Evolutionary conservation across 208 protist genomes (phyloP).

Genomic region (Blechomonas ayalai): DNA sequence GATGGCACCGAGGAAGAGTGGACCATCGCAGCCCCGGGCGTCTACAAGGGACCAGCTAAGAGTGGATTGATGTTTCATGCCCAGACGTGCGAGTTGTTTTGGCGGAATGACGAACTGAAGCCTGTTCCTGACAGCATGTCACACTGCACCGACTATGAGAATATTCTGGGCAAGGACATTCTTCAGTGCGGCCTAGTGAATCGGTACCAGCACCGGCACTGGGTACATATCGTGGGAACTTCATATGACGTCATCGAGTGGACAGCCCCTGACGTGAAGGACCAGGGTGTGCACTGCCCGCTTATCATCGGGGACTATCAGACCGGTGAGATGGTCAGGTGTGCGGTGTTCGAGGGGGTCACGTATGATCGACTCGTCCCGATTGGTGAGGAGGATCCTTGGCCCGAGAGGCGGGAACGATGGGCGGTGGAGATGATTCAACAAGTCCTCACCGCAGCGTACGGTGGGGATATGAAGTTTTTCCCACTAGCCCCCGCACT

Average conservation of each 20-base stretch:
- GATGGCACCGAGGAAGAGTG: neutral
- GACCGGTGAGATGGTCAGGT: slow-evolving; percentile 18
- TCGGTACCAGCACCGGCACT: slow-evolving; percentile 52
- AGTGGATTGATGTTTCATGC: slow-evolving; percentile 63
- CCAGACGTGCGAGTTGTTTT: slow-evolving; percentile 74
- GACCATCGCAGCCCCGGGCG: slow-evolving; percentile 10
- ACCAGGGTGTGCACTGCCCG: slow-evolving; percentile 51
- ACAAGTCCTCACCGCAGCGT: slow-evolving; percentile 23
- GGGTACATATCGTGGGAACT: slow-evolving; percentile 79
- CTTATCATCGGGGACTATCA: slow-evolving; percentile 29
- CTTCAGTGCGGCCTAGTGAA: slow-evolving; percentile 70
- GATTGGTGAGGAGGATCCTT: slow-evolving; percentile 30
- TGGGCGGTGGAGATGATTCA: slow-evolving; percentile 66
- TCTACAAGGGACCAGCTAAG: slow-evolving; percentile 24
- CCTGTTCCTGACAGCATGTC: slow-evolving; percentile 84
- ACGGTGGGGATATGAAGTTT: slow-evolving; percentile 34
- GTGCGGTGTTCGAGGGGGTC: slow-evolving; percentile 25
- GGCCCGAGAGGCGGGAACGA: slow-evolving; percentile 41
- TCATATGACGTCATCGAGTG: slow-evolving; percentile 77
- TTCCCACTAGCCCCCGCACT: slow-evolving; percentile 32
- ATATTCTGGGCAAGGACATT: slow-evolving; percentile 58
- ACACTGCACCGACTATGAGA: slow-evolving; percentile 78
- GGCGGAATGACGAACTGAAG: slow-evolving; percentile 72
- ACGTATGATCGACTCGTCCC: slow-evolving; percentile 45
- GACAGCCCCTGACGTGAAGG: slow-evolving; percentile 20